phyloP scores from a whole-genome alignment of 495 filamentous ascomycete species.

The Penicillium cinerascens region DNA sequence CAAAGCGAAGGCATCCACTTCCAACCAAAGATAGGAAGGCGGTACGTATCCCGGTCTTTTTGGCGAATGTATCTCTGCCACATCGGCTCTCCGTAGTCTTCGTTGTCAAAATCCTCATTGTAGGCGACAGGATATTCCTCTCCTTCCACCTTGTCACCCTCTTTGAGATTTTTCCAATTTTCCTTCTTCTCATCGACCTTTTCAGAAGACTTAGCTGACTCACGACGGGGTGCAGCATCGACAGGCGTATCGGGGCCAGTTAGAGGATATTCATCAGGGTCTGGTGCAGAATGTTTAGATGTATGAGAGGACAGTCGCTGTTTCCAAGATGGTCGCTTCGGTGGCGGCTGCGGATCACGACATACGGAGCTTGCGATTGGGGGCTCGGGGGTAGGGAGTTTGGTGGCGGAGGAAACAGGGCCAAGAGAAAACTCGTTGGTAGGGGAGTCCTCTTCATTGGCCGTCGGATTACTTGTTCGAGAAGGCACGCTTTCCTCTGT shows the following conservation, averaged over 20 bases:
- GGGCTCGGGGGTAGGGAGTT: constrained; percentile 1
- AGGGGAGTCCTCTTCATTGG: neutral
- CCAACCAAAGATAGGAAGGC: constrained; percentile 72
- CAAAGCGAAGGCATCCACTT: constrained; percentile 82
- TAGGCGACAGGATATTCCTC: constrained; percentile 69
- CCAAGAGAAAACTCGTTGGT: neutral
- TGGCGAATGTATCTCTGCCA: constrained; percentile 82
- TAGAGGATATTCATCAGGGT: constrained; percentile 39
- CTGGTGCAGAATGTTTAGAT: constrained; percentile 24
- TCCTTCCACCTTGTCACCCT: constrained; percentile 37
- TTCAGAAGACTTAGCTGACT: constrained; percentile 16
- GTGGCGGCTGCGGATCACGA: constrained; percentile 12
- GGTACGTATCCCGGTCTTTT: constrained; percentile 82
- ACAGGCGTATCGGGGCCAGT: constrained; percentile 32
- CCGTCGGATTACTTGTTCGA: constrained; percentile 1
- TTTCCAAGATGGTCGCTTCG: constrained; percentile 48
- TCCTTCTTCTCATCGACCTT: constrained; percentile 12
- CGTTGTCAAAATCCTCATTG: constrained; percentile 62
- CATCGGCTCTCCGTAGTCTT: constrained; percentile 58
- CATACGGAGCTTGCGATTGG: constrained; percentile 1
- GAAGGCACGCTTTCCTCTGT: constrained; percentile 6
- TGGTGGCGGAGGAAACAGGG: neutral
- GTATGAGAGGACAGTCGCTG: constrained; percentile 26
- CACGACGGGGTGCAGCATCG: constrained; percentile 12
- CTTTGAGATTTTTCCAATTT: constrained; percentile 21